A percentile compares a stretch with the other conserved stretches of the same genome.
Conservation (phyloP, 805 yeast species). For the Vanderwaltozyma polyspora region DNA sequence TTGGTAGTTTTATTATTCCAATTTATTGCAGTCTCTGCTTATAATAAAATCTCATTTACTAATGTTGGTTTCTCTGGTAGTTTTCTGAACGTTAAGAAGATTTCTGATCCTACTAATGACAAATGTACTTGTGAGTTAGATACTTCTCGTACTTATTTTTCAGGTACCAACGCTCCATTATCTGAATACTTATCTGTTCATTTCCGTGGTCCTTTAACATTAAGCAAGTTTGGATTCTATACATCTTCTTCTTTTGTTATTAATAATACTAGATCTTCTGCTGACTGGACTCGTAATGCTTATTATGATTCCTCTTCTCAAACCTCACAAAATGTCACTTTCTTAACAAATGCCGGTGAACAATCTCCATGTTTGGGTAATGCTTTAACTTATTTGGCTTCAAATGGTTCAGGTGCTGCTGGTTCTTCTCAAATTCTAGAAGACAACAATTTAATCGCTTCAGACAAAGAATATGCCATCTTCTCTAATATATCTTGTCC, state of each 20-base stretch:
- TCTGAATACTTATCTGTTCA: conserved; percentile 61
- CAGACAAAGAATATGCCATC: conserved; percentile 50
- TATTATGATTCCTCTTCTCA: conserved; percentile 39
- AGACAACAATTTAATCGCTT: conserved; percentile 36
- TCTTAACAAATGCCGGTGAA: conserved; percentile 52
- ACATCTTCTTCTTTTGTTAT: conserved; percentile 32
- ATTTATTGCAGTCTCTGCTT: conserved; percentile 6
- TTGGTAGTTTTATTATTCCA: too few species aligned
- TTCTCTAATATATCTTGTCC: conserved; percentile 49
- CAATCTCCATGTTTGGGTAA: conserved; percentile 54
- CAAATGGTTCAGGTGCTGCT: conserved; percentile 44
- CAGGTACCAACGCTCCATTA: conserved; percentile 57
- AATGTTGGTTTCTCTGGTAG: conserved; percentile 27
- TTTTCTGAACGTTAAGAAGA: conserved; percentile 20
- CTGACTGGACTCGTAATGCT: conserved; percentile 48
- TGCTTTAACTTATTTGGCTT: conserved; percentile 51
- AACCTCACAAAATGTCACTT: conserved; percentile 53
- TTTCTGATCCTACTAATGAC: conserved; percentile 13
- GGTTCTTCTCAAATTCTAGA: conserved; percentile 36
- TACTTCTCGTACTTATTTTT: conserved; percentile 20
- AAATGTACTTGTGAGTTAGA: conserved; percentile 24
- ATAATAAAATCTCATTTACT: conserved; percentile 16
- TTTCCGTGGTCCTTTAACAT: conserved; percentile 61
- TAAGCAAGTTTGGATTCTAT: conserved; percentile 52
- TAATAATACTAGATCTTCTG: conserved; percentile 24